phyloP scores from a whole-genome alignment of 2,329 filamentous ascomycete genomes.

The Exophiala spinifera region DNA sequence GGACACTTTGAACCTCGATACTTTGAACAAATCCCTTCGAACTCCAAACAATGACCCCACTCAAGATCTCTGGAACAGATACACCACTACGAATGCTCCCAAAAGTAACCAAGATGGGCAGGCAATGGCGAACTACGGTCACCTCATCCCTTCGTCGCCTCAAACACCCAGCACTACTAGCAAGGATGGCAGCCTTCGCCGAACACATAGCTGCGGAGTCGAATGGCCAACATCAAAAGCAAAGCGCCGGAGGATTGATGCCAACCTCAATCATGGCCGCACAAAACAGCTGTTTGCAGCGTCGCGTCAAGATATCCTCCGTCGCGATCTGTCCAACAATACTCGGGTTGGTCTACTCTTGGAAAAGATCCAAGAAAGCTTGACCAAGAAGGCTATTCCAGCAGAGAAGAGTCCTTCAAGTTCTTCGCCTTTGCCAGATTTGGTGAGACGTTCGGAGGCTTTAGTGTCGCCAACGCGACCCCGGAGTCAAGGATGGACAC shows the following conservation, averaged over 20 bases:
- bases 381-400: slow-evolving; percentile 34
- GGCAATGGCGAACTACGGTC: slow-evolving; percentile 57
- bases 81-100: slow-evolving; percentile 54
- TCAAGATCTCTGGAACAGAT: slow-evolving; percentile 73
- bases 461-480: slow-evolving; percentile 18
- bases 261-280: slow-evolving; percentile 41
- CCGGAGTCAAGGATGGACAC: neutral
- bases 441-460: slow-evolving; percentile 15
- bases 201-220: slow-evolving; percentile 66
- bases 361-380: slow-evolving; percentile 60
- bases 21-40: slow-evolving; percentile 57
- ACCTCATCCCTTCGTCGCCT: slow-evolving; percentile 68
- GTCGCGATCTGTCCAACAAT: slow-evolving; percentile 39
- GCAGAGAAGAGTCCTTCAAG: slow-evolving; percentile 38
- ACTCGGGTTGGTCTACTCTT: slow-evolving; percentile 58
- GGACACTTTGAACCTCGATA: slow-evolving; percentile 56
- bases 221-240: slow-evolving; percentile 61
- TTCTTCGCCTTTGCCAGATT: slow-evolving; percentile 43
- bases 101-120: slow-evolving; percentile 46
- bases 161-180: slow-evolving; percentile 55
- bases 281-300: slow-evolving; percentile 47
- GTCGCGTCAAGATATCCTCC: slow-evolving; percentile 40
- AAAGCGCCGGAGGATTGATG: slow-evolving; percentile 63
- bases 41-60: slow-evolving; percentile 70
- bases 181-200: slow-evolving; percentile 53